phyloP scores from a whole-genome alignment of 2,329 filamentous ascomycete genomes.

The Microcyclosporella mali region DNA sequence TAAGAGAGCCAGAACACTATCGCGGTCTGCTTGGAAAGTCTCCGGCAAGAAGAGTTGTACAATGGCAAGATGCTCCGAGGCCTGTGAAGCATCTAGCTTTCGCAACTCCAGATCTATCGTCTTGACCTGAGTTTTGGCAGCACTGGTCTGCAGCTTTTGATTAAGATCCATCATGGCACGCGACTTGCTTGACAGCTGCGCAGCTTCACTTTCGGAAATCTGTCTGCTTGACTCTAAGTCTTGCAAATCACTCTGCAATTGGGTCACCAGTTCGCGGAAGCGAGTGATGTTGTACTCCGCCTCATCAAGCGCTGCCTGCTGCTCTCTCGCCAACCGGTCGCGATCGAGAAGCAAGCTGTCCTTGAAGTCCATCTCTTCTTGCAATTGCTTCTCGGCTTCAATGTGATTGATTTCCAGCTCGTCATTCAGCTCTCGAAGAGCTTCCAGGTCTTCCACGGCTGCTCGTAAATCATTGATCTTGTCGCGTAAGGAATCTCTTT shows the following conservation, averaged over 20 bases:
- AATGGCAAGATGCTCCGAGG: constrained; percentile 79
- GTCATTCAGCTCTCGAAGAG: constrained; percentile 84
- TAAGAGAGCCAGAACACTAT: constrained; percentile 82
- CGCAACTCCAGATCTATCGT: constrained; percentile 86
- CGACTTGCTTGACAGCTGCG: constrained; percentile 80
- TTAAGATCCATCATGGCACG: constrained; percentile 96
- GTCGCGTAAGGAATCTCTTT: constrained; percentile 77
- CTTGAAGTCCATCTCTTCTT: constrained; percentile 85
- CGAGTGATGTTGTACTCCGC: constrained; percentile 83
- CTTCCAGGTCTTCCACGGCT: constrained; percentile 80
- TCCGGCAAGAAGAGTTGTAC: constrained; percentile 85
- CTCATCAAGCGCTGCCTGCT: constrained; percentile 75
- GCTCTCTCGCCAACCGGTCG: constrained; percentile 62
- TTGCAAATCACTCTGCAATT: constrained; percentile 77
- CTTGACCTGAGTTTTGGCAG: constrained; percentile 86
- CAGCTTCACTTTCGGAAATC: constrained; percentile 86
- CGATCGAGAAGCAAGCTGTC: constrained; percentile 81
- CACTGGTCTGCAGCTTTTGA: constrained; percentile 83
- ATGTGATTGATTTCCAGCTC: constrained; percentile 91
- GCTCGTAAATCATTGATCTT: constrained; percentile 76
- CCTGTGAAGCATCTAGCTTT: constrained; percentile 81
- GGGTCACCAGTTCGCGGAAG: constrained; percentile 83
- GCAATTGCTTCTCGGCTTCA: constrained; percentile 88
- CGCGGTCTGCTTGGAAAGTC: constrained; percentile 69
- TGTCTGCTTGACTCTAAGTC: constrained; percentile 89